Conservation (phyloP, 495 filamentous ascomycete species). For the Pyrenopolyporus hunteri region DNA sequence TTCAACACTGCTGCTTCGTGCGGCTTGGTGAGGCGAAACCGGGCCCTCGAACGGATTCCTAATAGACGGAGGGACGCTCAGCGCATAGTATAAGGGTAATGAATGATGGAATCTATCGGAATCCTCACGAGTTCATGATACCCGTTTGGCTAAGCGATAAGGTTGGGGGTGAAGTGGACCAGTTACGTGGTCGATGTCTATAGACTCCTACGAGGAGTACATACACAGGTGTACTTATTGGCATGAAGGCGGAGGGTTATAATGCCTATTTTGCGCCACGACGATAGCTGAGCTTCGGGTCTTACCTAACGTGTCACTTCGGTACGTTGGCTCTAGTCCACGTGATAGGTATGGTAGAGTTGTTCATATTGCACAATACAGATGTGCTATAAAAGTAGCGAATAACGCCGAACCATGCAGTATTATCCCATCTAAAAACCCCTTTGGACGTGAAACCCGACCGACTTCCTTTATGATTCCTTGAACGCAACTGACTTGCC, state of each 20-base stretch:
- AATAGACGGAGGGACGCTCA: not conserved
- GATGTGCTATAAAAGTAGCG: not conserved
- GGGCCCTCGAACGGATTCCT: not conserved
- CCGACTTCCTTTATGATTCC: constrained; percentile 21
- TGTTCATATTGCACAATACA: constrained; percentile 8
- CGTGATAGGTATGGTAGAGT: not conserved
- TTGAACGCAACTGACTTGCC: constrained; percentile 41
- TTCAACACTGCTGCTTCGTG: not conserved
- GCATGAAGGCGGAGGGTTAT: not conserved
- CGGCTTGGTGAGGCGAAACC: not conserved
- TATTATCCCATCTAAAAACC: not conserved
- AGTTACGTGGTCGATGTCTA: constrained; percentile 11
- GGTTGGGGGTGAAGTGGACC: constrained; percentile 14
- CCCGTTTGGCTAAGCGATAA: constrained; percentile 13
- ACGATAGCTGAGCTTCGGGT: not conserved
- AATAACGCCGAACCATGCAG: constrained; percentile 40
- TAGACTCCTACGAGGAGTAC: constrained; percentile 3
- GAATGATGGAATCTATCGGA: constrained; percentile 18
- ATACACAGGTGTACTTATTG: constrained; percentile 11
- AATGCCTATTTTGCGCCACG: not conserved
- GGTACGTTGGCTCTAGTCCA: not conserved
- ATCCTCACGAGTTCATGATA: constrained; percentile 32
- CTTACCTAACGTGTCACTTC: not conserved
- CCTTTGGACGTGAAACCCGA: constrained; percentile 2
- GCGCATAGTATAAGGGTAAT: constrained; percentile 1